phyloP scores from a whole-genome alignment of 768 basidiomycete genomes.

The Suillus plorans region DNA sequence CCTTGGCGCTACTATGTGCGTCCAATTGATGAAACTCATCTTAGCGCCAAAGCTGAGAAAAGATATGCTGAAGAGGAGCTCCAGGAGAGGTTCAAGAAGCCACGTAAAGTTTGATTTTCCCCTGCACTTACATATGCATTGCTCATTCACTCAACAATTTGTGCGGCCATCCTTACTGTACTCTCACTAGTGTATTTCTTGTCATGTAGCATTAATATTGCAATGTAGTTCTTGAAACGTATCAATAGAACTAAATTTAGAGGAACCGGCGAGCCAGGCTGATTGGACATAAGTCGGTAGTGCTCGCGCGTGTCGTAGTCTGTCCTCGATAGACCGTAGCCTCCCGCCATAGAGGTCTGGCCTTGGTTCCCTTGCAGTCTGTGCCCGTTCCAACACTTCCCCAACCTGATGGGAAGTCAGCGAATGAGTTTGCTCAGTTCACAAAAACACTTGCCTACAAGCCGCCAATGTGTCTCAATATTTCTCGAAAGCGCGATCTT shows the following conservation, averaged over 20 bases:
- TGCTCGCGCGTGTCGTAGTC: too few relatives aligned
- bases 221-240: too few relatives aligned
- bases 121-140: too few relatives aligned
- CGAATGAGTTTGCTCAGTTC: not conserved
- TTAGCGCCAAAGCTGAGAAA: not conserved
- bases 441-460: constrained; percentile 69
- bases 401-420: constrained; percentile 40
- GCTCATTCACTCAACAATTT: not conserved
- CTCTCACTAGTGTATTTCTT: too few relatives aligned
- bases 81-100: not conserved
- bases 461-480: constrained; percentile 98
- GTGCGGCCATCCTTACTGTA: not conserved
- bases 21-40: not conserved
- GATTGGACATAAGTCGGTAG: too few relatives aligned
- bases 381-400: constrained; percentile 55
- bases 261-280: too few relatives aligned
- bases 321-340: too few relatives aligned
- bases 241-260: too few relatives aligned
- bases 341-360: too few relatives aligned
- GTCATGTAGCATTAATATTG: too few relatives aligned
- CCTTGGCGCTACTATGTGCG: not conserved
- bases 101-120: not conserved
- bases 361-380: too few relatives aligned
- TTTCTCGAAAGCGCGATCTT: constrained; percentile 94
- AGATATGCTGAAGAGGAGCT: not conserved